Conservation (phyloP, 768 basidiomycete species). For the Tulasnella sp. region DNA sequence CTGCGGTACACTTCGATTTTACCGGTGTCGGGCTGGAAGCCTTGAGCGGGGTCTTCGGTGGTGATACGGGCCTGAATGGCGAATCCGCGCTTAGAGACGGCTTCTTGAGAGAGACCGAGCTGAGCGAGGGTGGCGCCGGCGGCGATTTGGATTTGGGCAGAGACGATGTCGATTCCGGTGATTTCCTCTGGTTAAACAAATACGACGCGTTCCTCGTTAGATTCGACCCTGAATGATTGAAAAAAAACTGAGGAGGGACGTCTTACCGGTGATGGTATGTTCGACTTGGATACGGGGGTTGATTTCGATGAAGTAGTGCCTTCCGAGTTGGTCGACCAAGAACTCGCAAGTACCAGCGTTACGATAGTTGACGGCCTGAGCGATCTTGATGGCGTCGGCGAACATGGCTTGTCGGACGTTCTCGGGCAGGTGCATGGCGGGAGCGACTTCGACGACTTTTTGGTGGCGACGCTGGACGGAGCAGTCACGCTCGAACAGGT, state of each 20-base stretch:
- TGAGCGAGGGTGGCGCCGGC: constrained; percentile 94
- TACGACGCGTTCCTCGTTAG: background rate
- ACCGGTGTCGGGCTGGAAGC: constrained; percentile 97
- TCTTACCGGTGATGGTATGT: constrained; percentile 92
- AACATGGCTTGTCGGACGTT: constrained; percentile 86
- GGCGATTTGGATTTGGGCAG: constrained; percentile 99
- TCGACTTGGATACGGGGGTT: constrained; percentile 99
- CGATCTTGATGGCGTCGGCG: constrained; percentile 88
- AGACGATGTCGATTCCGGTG: constrained; percentile 98
- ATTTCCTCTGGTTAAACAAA: constrained; percentile 74
- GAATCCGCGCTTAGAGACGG: constrained; percentile 92
- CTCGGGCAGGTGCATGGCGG: constrained; percentile 89
- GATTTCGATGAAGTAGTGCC: constrained; percentile 99
- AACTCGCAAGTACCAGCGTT: constrained; percentile 99
- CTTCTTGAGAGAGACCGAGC: constrained; percentile 92
- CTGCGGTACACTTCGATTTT: constrained; percentile 99
- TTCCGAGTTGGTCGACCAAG: constrained; percentile 91
- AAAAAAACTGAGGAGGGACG: background rate
- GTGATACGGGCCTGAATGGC: constrained; percentile 99
- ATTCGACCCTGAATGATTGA: background rate
- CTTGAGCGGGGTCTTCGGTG: constrained; percentile 88
- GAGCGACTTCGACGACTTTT: constrained; percentile 98
- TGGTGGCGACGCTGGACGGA: constrained; percentile 98
- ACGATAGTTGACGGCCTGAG: constrained; percentile 87
- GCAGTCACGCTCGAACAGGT: constrained; percentile 98